Evolutionary conservation across 1,284 basidiomycete genomes (phyloP).

Genomic region (Kwoniella shivajii): DNA sequence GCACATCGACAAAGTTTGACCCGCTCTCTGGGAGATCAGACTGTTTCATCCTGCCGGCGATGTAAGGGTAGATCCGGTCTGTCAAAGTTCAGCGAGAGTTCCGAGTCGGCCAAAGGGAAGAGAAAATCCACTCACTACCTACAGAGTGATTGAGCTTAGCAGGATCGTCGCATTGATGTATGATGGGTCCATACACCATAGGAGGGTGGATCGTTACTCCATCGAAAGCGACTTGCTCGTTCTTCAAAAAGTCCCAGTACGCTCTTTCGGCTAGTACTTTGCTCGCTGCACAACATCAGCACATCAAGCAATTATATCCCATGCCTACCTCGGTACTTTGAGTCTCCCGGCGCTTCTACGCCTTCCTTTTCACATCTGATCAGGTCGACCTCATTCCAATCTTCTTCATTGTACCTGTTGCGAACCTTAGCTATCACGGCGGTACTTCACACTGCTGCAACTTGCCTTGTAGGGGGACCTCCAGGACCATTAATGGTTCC

Average conservation of each 20-base stretch:
- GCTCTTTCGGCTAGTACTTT: background rate
- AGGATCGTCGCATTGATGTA: background rate
- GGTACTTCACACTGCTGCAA: too few species aligned
- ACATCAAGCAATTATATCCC: too few species aligned
- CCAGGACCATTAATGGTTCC: slow-evolving; percentile 59
- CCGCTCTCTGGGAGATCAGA: background rate
- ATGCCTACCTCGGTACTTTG: background rate
- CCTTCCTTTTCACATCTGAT: slow-evolving; percentile 2
- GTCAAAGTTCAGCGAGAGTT: background rate
- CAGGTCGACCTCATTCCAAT: slow-evolving; percentile 68
- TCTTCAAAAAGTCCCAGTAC: background rate
- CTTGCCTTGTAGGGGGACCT: too few species aligned
- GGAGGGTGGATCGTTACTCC: background rate
- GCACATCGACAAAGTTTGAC: background rate
- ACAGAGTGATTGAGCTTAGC: background rate
- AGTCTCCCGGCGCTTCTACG: background rate
- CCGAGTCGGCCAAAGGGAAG: too few species aligned
- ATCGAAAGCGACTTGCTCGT: background rate
- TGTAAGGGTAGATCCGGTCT: background rate
- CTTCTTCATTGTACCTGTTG: slow-evolving; percentile 50
- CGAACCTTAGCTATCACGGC: too few species aligned
- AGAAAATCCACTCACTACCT: background rate
- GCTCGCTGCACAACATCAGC: background rate
- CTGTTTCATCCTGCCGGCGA: background rate
- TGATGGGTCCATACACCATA: background rate